Evolutionary conservation across 345 rosid genomes (phyloP), one percentile per base, ranked within the genome.

Genomic region (Aegle marmelos): DNA sequence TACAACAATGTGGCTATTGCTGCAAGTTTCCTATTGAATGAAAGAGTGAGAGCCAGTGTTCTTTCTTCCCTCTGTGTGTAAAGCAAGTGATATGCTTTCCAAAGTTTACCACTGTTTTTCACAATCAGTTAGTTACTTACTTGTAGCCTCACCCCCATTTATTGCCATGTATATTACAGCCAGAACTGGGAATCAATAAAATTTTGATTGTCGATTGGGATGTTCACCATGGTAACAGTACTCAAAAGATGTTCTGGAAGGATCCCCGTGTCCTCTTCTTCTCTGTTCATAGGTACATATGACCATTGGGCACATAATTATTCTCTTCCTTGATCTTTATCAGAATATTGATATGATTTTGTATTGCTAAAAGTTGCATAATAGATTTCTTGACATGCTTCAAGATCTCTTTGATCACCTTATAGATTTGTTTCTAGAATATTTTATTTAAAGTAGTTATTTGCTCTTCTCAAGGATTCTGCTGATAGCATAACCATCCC

Each of bases 141-240:
- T 75, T 70, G 54, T 64, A 28, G 5, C 27, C 57, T 85, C n/a
- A 57, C 53, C 80, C 7, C 45, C 48, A 34, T 37, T 50, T 24
- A 60, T 70, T 4, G 31, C 28, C 64, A 75, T 69, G 22, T 58
- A 19, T 68, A 3, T 41, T 72, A 75, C 89, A 89, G 94, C 90
- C 89, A 8, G 94, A 91, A 77, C 80, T 95, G 82, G 91, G 94
- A 78, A 71, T 96, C 73, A 92, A 89, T 64, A 94, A 84, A 83
- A 92, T 96, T 77, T 79, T 96, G 88, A 83, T 96, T 83, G 98
- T 92, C 82, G 99, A 94, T 81, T 94, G 99, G 99, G 99, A 96
- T 86, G 94, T 94, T 72, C 99, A 96, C 84, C 98, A 96, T 34
- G 99, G 99, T 70, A 96, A 96, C 80, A 97, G 97, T 70, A 96